phyloP scores from a whole-genome alignment of 2,329 filamentous ascomycete genomes.

The Thelonectria blattea region DNA sequence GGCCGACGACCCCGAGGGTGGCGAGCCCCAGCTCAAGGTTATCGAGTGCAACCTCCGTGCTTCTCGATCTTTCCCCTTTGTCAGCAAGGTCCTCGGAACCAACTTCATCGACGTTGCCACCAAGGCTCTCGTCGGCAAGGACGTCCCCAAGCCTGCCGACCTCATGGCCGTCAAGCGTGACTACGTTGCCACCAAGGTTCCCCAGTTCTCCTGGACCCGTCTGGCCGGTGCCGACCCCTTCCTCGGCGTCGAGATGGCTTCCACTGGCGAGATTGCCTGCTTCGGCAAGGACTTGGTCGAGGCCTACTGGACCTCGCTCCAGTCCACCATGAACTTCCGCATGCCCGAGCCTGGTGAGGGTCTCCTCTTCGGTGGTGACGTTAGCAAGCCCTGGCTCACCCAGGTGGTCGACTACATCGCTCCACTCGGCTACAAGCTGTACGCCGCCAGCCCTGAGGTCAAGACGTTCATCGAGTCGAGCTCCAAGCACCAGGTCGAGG shows the following conservation, averaged over 20 bases:
- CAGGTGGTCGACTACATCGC: conserved; percentile 85
- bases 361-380: conserved; percentile 90
- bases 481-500: conserved; percentile 69
- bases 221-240: conserved; percentile 96
- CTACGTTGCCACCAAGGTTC: conserved; percentile 96
- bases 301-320: conserved; percentile 95
- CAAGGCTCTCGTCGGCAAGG: conserved; percentile 84
- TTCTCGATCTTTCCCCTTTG: conserved; percentile 97
- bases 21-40: conserved; percentile 83
- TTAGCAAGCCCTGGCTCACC: conserved; percentile 72
- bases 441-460: conserved; percentile 79
- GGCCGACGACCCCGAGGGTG: conserved; percentile 76
- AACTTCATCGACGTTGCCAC: conserved; percentile 98
- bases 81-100: conserved; percentile 92
- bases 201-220: conserved; percentile 98
- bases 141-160: conserved; percentile 84
- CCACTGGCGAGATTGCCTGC: conserved; percentile 97
- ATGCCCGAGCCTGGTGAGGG: conserved; percentile 93
- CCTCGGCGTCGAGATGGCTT: conserved; percentile 96
- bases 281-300: conserved; percentile 96
- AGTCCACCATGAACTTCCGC: conserved; percentile 99
- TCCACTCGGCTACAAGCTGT: conserved; percentile 94
- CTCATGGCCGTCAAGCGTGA: conserved; percentile 89
- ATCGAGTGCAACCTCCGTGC: conserved; percentile 98
- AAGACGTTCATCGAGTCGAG: conserved; percentile 81